A percentile compares a stretch with the other conserved stretches of the same genome.
phyloP scores from a whole-genome alignment of 2,329 filamentous ascomycete species.

The Lasiodiplodia hormozganensis region DNA sequence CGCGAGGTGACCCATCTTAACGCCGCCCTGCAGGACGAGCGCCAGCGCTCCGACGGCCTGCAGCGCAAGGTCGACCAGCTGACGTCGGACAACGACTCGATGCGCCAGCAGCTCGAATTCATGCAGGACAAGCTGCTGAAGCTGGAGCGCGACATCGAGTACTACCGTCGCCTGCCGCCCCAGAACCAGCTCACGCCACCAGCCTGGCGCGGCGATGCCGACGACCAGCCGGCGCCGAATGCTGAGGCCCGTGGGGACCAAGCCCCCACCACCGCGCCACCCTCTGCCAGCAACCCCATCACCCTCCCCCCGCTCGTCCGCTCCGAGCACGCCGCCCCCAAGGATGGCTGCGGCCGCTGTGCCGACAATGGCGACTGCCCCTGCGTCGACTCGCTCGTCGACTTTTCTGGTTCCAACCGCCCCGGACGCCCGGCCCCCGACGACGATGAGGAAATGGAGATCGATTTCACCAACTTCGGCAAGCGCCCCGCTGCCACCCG shows the following conservation, averaged over 20 bases:
- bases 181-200: slow-evolving; percentile 31
- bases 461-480: slow-evolving; percentile 42
- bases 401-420: slow-evolving; percentile 26
- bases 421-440: slow-evolving; percentile 30
- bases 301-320: slow-evolving; percentile 27
- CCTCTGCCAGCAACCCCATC: slow-evolving; percentile 9
- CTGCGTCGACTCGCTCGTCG: slow-evolving; percentile 39
- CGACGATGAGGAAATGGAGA: slow-evolving; percentile 37
- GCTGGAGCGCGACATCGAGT: slow-evolving; percentile 27
- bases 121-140: slow-evolving; percentile 27
- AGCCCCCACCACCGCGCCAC: slow-evolving; percentile 17
- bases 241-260: slow-evolving; percentile 26
- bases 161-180: slow-evolving; percentile 21
- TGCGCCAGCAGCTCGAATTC: slow-evolving; percentile 29
- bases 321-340: slow-evolving; percentile 20
- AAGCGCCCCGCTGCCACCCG: slow-evolving; percentile 23
- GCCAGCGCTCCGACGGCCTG: slow-evolving; percentile 31
- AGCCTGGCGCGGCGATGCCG: slow-evolving; percentile 24
- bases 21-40: slow-evolving; percentile 18
- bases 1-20: slow-evolving; percentile 29
- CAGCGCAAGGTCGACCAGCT: slow-evolving; percentile 30
- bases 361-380: slow-evolving; percentile 39
- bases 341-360: slow-evolving; percentile 28
- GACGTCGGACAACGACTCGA: slow-evolving; percentile 28
- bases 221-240: slow-evolving; percentile 15